phyloP scores from a whole-genome alignment of 306 rosid genomes.

The Fagus sylvatica region DNA sequence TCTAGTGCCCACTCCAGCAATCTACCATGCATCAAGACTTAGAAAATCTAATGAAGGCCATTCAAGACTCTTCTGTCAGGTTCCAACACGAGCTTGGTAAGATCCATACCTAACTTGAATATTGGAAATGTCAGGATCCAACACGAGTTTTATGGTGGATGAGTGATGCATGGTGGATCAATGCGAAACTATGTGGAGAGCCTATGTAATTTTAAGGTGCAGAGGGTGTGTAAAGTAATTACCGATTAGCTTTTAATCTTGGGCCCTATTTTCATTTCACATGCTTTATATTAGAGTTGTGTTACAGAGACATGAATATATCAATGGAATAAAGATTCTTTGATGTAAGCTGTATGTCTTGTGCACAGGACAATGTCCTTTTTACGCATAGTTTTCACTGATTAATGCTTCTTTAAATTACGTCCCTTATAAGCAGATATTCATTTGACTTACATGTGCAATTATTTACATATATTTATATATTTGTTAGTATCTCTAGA shows the following conservation, averaged over 20 bases:
- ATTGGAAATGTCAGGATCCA: no score
- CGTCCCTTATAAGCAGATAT: not conserved
- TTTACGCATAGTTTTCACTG: not conserved
- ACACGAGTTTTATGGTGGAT: not conserved
- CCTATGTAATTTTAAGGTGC: not conserved
- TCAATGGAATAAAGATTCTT: not conserved
- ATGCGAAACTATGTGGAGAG: not conserved
- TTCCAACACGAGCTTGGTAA: no score
- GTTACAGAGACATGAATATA: not conserved
- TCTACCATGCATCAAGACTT: no score
- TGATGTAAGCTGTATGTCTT: not conserved
- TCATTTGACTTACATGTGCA: not conserved
- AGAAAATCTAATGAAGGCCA: no score
- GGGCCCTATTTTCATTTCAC: not conserved
- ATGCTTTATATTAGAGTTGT: not conserved
- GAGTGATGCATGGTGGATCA: not conserved
- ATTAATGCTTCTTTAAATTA: not conserved
- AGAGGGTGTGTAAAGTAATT: not conserved
- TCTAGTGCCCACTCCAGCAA: no score
- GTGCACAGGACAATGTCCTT: no score
- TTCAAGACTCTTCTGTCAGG: no score
- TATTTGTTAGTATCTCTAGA: conserved; percentile 70
- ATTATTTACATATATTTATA: conserved; percentile 10
- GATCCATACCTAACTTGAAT: no score
- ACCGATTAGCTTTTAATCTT: not conserved